Evolutionary conservation across 2,329 filamentous ascomycete genomes (phyloP), one percentile per base, ranked within the genome.

Genomic region (Colletotrichum spaethianum): DNA sequence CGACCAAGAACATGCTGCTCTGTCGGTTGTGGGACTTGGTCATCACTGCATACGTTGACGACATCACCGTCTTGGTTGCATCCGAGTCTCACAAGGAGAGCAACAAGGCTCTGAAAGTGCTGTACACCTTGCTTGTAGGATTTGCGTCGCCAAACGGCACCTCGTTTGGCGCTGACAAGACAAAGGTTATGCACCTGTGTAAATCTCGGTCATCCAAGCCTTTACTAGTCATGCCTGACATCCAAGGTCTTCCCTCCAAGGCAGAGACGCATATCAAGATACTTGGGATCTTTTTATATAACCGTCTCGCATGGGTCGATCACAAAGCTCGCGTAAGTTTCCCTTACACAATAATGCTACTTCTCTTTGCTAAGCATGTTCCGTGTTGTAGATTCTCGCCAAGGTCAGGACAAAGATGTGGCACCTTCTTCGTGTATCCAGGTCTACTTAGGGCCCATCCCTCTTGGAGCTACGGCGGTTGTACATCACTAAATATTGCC

Each of bases 1-100:
- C 44, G 20, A 11, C 7, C 8, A 26, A 52, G 16, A 31, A 44
- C 1, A 18, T 20, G 18, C 6, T 38, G 12, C n/a, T 23, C 11
- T 28, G 40, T 16, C n/a, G 1, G 28, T 26, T 20, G 8, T 16
- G 14, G 23, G 14, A 28, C 20, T 33, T 3, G 31, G 57, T 31
- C 38, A 28, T 38, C 6, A 31, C 36, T 36, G 20, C 62, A 7
- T 61, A 44, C 38, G 67, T 65, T 7, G 67, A 70, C 38, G 67
- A 70, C 55, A 70, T 26, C 42, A 53, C 52, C 44, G 40, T 65
- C 28, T 20, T 65, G 23, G 67, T 70, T 8, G 31, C 44, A 20
- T 63, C 46, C 52, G 12, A 23, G 31, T 8, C 7, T 4, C 36
- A 50, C 48, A 36, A 42, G 26, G 28, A 23, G 3, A 70, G 60